Base-by-base conservation (phyloP, 768 basidiomycete species). In the Postia placenta region DNA sequence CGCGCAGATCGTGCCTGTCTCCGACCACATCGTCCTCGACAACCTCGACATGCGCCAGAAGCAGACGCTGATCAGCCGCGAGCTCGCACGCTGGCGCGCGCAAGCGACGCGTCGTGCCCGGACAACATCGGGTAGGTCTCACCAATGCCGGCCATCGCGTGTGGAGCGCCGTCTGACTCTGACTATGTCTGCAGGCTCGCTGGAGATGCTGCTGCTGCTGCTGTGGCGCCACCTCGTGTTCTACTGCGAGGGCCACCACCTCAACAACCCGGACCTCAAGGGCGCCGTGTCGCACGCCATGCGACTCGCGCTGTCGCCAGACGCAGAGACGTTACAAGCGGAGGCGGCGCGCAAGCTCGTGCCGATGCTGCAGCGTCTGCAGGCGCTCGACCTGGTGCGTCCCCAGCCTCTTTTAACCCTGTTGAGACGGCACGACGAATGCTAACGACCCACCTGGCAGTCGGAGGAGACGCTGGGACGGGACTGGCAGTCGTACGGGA, bases 141-240 rank as follows among this genome's bases (percentile, higher is more conserved):
- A 6, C 24, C 6, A 36, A 42, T 33, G 12, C 22, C 17, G 1
- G 24, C 9, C n/a, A n/a, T n/a, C n/a, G n/a, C n/a, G n/a, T n/a
- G n/a, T n/a, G n/a, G n/a, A 19, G 12, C 3, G 6, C 2, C 26
- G 6, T 19, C 42, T 46, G 33, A 51, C 47, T 25, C 20, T n/a
- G 7, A 22, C 12, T n/a, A 11, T 26, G n/a, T 36, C 20, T 19
- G 26, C 54, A 87, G 87, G 76, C 48, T 78, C 83, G 14, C 67
- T 81, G 43, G 92, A 94, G 65, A 85, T 92, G 79, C 63, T 87
- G 4, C 71, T 93, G 7, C 71, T 93, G 15, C 72, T 93, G 17
- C 68, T 91, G 9, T 92, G 87, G 85, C 75, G 89, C 14, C 92
- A 94, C 58, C 60, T 90, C 24, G 73, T 78, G 12, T 81, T 82